Evolutionary conservation across 768 basidiomycete genomes (phyloP).

Genomic region (Multifurca ochricompacta): DNA sequence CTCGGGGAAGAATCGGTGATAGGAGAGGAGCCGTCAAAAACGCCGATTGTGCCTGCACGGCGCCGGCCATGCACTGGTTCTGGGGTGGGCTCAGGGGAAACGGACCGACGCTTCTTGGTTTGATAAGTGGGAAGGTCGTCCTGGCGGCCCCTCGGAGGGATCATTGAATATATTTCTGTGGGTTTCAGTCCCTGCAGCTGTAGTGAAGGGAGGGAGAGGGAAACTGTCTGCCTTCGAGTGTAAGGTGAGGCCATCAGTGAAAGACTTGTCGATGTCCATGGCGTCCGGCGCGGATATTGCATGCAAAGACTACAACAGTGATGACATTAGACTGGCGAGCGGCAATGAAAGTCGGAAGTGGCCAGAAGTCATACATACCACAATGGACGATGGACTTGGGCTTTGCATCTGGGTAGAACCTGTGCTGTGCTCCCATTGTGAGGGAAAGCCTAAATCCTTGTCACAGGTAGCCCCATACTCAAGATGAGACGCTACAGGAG

Average conservation of each 20-base stretch:
- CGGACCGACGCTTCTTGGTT: conserved; percentile 29
- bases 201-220: conserved; percentile 24
- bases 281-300: conserved; percentile 43
- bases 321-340: conserved; percentile 17
- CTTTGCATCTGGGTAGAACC: conserved; percentile 23
- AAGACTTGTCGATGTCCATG: conserved; percentile 69
- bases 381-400: conserved; percentile 21
- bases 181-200: conserved; percentile 22
- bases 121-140: conserved; percentile 31
- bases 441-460: conserved; percentile 48
- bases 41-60: conserved; percentile 15
- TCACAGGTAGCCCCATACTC: conserved; percentile 34
- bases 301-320: conserved; percentile 28
- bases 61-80: conserved; percentile 15
- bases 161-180: conserved; percentile 59
- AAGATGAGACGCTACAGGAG: conserved; percentile 30
- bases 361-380: conserved; percentile 23
- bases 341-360: background rate
- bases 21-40: conserved; percentile 37
- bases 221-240: conserved; percentile 6
- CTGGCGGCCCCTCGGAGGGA: conserved; percentile 31
- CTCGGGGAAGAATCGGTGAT: conserved; percentile 43
- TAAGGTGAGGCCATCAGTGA: conserved; percentile 27
- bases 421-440: conserved; percentile 45
- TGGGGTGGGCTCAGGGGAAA: conserved; percentile 24